Percentiles rank a stretch among this genome's conserved stretches.
phyloP scores from a whole-genome alignment of 116 monocot genomes.

The Dioscorea cayenensis region DNA sequence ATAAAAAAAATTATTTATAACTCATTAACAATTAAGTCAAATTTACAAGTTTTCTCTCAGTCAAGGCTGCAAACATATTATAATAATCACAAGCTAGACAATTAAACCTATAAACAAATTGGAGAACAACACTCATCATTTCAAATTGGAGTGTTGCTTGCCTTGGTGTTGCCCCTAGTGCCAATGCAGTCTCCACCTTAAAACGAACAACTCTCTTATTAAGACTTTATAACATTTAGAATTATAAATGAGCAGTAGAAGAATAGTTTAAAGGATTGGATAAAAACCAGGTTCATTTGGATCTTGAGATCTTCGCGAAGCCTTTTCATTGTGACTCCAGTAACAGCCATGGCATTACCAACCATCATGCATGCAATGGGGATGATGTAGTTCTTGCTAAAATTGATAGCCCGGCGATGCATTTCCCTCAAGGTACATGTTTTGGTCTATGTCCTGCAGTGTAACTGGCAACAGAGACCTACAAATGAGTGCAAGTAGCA shows the following conservation, averaged over 20 bases:
- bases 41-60: too few relatives aligned
- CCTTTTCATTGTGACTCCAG: constrained; percentile 74
- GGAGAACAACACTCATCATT: too few relatives aligned
- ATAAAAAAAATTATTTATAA: too few relatives aligned
- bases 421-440: constrained; percentile 68
- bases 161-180: constrained; percentile 76
- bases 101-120: too few relatives aligned
- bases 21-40: too few relatives aligned
- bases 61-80: too few relatives aligned
- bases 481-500: neutral
- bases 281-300: constrained; percentile 55
- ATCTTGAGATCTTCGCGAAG: constrained; percentile 76
- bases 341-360: constrained; percentile 53
- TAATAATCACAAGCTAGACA: too few relatives aligned
- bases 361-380: constrained; percentile 93
- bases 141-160: constrained; percentile 80
- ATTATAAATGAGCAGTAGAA: neutral
- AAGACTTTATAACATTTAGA: neutral
- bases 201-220: neutral
- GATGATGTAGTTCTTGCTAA: constrained; percentile 72
- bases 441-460: constrained; percentile 83
- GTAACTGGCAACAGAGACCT: constrained; percentile 81
- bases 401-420: constrained; percentile 73
- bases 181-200: constrained; percentile 78
- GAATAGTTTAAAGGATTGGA: neutral